Evolutionary conservation across 345 rosid species (phyloP).

Genomic region (Cardamine resedifolia): DNA sequence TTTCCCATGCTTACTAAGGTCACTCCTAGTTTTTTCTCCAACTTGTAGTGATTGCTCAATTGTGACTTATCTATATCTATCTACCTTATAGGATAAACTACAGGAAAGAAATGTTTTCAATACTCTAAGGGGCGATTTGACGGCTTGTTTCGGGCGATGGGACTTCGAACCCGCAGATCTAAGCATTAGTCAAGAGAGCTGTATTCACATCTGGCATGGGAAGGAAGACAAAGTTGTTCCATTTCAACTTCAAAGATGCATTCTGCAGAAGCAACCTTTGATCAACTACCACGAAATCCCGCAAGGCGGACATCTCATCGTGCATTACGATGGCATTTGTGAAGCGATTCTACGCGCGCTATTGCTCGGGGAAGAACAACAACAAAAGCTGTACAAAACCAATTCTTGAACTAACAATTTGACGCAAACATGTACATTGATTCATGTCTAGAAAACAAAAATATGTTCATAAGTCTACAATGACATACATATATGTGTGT

Average conservation of each 20-base stretch:
- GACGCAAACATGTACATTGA: neutral
- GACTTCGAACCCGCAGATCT: conserved; percentile 77
- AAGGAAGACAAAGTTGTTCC: conserved; percentile 84
- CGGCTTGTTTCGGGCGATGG: conserved; percentile 72
- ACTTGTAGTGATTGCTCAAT: neutral
- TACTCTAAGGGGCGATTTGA: conserved; percentile 56
- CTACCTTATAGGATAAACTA: conserved; percentile 44
- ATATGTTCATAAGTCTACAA: conserved; percentile 31
- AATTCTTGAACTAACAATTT: conserved; percentile 4
- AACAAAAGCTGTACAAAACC: conserved; percentile 29
- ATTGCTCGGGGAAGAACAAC: conserved; percentile 62
- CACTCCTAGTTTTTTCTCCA: neutral
- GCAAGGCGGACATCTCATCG: conserved; percentile 80
- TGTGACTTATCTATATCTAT: conserved; percentile 6
- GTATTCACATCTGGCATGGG: conserved; percentile 88
- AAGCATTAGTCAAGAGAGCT: conserved; percentile 33
- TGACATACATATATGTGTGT: neutral
- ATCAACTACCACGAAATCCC: conserved; percentile 80
- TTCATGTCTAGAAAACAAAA: conserved; percentile 14
- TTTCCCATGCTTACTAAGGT: conserved; percentile 91
- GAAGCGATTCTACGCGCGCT: conserved; percentile 61
- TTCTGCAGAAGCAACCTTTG: conserved; percentile 62
- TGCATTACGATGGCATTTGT: conserved; percentile 66
- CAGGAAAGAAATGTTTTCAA: conserved; percentile 51
- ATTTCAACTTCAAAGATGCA: conserved; percentile 64